Evolutionary conservation across 208 protist genomes (phyloP), one percentile per base, ranked within the genome.

Genomic region (Angomonas ambiguus): DNA sequence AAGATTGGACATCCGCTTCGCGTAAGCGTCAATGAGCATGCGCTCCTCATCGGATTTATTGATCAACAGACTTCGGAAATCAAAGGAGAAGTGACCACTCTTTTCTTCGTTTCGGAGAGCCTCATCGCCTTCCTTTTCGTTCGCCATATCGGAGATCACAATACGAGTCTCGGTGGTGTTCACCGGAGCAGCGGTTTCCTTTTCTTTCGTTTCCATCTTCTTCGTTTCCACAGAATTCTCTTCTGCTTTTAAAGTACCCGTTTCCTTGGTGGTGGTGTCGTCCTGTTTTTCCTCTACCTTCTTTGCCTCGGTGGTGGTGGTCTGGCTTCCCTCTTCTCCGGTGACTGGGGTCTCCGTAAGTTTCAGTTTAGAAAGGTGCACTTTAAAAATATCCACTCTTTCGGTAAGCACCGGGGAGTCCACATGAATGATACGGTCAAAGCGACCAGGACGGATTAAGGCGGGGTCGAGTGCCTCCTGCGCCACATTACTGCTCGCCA

Each of bases 401-500:
- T 97, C 97, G 20, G 87, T 84, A 24, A 98, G 78, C 51, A 97
- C 87, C 0, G 98, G 97, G 31, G 78, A 62, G 62, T 96, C 94
- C 20, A 99, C 73, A 31, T 88, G 80, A 53, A 98, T 89, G 51
- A 95, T 81, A 57, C 97, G 79, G 69, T 99, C 98, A 68, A 99
- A 98, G 31, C 98, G 73, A 20, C 94, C 92, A 2, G 94, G 91
- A 10, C 92, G 82, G 32, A 96, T 80, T 1, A 98, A 79, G 0
- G 97, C 97, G 2, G 79, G 63, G 71, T 98, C 97, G 2, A 99
- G 76, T 11, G 83, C 67, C 62, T 96, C 93, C 42, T 89, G 97
- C 79, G 65, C 66, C 67, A 67, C 96, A 73, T 99, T 99, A 30
- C 97, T 99, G 18, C 85, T 96, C 0, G 98, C 97, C 34, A 99